Percentiles rank a stretch among this genome's conserved stretches.
Conservation (phyloP, 2,329 filamentous ascomycete genomes). For the Neonectria punicea region DNA sequence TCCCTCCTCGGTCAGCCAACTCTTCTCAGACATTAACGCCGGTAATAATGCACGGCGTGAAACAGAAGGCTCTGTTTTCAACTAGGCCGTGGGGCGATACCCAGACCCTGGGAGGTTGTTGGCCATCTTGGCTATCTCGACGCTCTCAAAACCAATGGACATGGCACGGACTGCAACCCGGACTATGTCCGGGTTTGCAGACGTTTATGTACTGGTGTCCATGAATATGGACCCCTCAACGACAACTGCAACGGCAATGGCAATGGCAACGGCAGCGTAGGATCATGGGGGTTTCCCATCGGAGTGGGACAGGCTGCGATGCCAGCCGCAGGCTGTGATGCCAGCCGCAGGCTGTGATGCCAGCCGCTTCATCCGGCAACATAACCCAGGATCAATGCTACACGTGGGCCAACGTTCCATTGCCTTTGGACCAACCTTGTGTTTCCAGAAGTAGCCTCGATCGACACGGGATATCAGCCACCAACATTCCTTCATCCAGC, state of each 20-base stretch:
- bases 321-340: constrained; percentile 13
- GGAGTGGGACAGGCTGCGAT: constrained; percentile 17
- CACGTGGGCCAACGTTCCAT: constrained; percentile 7
- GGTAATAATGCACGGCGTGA: background rate
- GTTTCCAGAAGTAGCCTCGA: background rate
- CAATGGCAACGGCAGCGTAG: constrained; percentile 3
- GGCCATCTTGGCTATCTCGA: constrained; percentile 13
- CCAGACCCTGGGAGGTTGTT: background rate
- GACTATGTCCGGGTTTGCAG: background rate
- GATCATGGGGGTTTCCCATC: constrained; percentile 9
- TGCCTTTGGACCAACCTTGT: constrained; percentile 4
- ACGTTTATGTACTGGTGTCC: constrained; percentile 3
- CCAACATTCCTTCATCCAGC: constrained; percentile 7
- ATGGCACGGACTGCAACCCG: constrained; percentile 3
- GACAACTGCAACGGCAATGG: background rate
- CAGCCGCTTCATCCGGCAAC: constrained; percentile 18
- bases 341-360: constrained; percentile 14
- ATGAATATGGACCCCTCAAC: background rate
- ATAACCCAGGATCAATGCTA: constrained; percentile 7
- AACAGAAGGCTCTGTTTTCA: background rate
- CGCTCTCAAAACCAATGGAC: background rate
- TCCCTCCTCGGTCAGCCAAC: constrained; percentile 16
- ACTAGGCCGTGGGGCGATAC: background rate
- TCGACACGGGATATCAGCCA: constrained; percentile 1
- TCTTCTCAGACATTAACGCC: constrained; percentile 17